Evolutionary conservation across 1,284 basidiomycete species (phyloP).

Genomic region (Ganoderma boninense): DNA sequence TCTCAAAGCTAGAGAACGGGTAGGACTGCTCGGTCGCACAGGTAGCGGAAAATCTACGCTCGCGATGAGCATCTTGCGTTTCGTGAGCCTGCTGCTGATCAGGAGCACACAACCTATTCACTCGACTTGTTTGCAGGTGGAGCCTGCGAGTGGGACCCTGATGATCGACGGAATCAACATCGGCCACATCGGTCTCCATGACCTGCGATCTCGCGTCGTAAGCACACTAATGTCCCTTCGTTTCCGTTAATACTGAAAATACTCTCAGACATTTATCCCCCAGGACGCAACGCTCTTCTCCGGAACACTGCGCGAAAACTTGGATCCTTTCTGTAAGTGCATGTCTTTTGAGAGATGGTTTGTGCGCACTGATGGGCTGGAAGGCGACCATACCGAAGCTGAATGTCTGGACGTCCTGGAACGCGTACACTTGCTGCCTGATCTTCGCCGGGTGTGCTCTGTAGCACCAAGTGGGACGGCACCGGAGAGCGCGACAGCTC

Average conservation of each 20-base stretch:
- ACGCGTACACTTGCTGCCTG: conserved; percentile 70
- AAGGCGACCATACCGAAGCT: conserved; percentile 81
- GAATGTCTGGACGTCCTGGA: conserved; percentile 76
- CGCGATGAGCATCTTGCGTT: conserved; percentile 88
- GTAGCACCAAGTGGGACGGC: conserved; percentile 50
- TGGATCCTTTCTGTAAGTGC: conserved; percentile 81
- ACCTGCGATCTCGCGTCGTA: conserved; percentile 80
- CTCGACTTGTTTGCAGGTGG: conserved; percentile 53
- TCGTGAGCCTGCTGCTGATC: conserved; percentile 56
- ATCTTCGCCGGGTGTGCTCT: conserved; percentile 48
- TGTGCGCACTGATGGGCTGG: neutral
- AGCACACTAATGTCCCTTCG: conserved; percentile 31
- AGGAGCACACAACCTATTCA: neutral
- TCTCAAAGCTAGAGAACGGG: conserved; percentile 68
- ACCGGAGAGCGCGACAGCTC: conserved; percentile 57
- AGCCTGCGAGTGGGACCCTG: conserved; percentile 83
- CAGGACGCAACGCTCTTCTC: conserved; percentile 86
- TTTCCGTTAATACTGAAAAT: neutral
- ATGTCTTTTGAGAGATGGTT: conserved; percentile 8
- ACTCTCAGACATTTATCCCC: conserved; percentile 78
- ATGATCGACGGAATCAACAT: conserved; percentile 92
- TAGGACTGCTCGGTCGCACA: conserved; percentile 82
- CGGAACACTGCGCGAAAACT: conserved; percentile 85
- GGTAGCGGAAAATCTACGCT: conserved; percentile 85
- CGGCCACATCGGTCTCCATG: conserved; percentile 85